Evolutionary conservation across 805 yeast genomes (phyloP).

Genomic region (Wickerhamomyces sydowiorum): DNA sequence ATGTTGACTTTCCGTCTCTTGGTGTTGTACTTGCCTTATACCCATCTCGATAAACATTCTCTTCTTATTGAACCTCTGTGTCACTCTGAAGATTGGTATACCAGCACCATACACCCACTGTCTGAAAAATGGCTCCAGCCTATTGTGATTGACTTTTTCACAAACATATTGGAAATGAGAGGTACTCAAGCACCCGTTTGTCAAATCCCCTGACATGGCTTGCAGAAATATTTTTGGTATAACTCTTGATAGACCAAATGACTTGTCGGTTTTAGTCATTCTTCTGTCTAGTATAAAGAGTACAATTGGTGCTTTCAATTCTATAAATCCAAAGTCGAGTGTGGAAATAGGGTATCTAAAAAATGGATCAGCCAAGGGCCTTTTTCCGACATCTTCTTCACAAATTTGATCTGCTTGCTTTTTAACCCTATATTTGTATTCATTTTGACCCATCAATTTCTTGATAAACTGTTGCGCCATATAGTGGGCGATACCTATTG

Average conservation of each 20-base stretch:
- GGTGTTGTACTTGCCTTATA: constrained; percentile 81
- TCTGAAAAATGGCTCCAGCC: constrained; percentile 75
- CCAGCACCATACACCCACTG: constrained; percentile 94
- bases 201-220: constrained; percentile 91
- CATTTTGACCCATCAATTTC: constrained; percentile 76
- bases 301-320: constrained; percentile 80
- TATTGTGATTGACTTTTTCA: constrained; percentile 87
- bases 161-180: constrained; percentile 88
- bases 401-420: constrained; percentile 60
- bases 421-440: constrained; percentile 67
- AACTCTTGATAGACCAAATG: constrained; percentile 87
- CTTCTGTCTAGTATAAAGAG: constrained; percentile 79
- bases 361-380: constrained; percentile 74
- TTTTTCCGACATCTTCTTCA: constrained; percentile 67
- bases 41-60: constrained; percentile 93
- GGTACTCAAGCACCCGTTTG: constrained; percentile 71
- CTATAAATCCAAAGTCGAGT: constrained; percentile 61
- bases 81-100: constrained; percentile 80
- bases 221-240: constrained; percentile 87
- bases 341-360: constrained; percentile 59
- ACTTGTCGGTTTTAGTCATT: constrained; percentile 93
- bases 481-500: constrained; percentile 75
- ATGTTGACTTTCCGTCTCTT: constrained; percentile 38
- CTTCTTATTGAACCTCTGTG: constrained; percentile 91
- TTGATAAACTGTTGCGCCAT: constrained; percentile 73